Percentiles rank a stretch among this genome's conserved stretches.
These are phyloP conservation scores for Solanum paucissectum DNA, from an alignment of 257 asterid genomes.

Conservation along the genomic window DNA sequence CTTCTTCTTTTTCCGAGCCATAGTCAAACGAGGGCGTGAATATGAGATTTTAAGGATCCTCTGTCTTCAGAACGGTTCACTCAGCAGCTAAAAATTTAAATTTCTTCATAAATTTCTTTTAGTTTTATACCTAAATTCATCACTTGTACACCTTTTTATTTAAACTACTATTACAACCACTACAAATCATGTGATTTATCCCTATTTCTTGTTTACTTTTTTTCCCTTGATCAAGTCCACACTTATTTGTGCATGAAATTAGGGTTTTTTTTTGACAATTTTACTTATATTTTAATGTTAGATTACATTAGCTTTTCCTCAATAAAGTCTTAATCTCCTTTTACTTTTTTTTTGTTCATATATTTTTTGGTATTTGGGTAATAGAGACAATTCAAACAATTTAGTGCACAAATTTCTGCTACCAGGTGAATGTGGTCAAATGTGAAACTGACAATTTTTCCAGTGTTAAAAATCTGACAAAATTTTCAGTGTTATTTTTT, in stretches of 20 bases:
- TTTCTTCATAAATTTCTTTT: not conserved
- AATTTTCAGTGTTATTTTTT: not conserved
- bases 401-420: not conserved
- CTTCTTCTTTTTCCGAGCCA: not conserved
- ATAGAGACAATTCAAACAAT: not conserved
- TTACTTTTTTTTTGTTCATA: not conserved
- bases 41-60: not conserved
- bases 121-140: not conserved
- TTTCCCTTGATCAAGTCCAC: not conserved
- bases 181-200: not conserved
- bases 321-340: not conserved
- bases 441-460: not conserved
- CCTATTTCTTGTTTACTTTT: not conserved
- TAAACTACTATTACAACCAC: not conserved
- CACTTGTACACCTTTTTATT: not conserved
- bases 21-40: not conserved
- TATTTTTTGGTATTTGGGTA: not conserved
- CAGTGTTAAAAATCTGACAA: constrained; percentile 1
- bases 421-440: not conserved
- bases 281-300: not conserved
- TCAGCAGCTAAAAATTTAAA: not conserved
- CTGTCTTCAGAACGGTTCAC: not conserved
- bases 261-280: not conserved
- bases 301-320: not conserved
- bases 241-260: not conserved